Base-by-base conservation (phyloP, 192 early-diverging fungal species). In the Podila epicladia region DNA sequence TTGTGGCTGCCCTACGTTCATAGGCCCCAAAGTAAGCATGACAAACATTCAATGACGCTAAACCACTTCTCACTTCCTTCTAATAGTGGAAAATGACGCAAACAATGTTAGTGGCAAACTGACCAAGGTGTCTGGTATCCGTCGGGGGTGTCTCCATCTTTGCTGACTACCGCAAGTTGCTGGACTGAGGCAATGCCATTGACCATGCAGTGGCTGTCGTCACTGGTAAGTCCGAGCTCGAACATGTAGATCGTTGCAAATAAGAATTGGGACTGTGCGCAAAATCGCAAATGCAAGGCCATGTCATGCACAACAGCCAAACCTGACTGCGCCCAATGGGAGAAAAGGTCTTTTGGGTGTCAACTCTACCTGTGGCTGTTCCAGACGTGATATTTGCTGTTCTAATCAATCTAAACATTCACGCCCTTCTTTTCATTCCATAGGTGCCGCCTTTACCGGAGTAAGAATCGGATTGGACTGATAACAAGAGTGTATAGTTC, bases 131-230 rank as follows among this genome's bases (percentile, higher is more conserved):
- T 65, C 83, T 0, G 85, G 84, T 24, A 69, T 75, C 55, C 82
- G 86, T 49, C 84, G 71, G 15, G 15, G 89, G 76, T 22, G 82
- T 83, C 38, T 70, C 74, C 13, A 83, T 91, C 28, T 67, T 77
- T 57, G 66, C 84, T 19, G 85, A 91, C 64, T 91, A 90, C 60
- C 74, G 82, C 64, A 73, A 79, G 58, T 91, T 91, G 62, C 58
- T 91, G 19, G 65, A 80, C 29, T 69, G 82, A 33, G 85, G 88
- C 61, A 92, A 90, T 67, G 88, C 90, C 1, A 75, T 92, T 41
- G 90, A 92, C 58, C 65, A 92, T 26, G 89, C 89, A 22, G 82
- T 91, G 19, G 92, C 91, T 64, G 82, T 92, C 62, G 84, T 92
- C 61, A 91, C 92, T 67, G 91, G 92, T 78, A 71, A 45, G 41